Evolutionary conservation across 495 filamentous ascomycete genomes (phyloP).

Genomic region (Xylaria castorea): DNA sequence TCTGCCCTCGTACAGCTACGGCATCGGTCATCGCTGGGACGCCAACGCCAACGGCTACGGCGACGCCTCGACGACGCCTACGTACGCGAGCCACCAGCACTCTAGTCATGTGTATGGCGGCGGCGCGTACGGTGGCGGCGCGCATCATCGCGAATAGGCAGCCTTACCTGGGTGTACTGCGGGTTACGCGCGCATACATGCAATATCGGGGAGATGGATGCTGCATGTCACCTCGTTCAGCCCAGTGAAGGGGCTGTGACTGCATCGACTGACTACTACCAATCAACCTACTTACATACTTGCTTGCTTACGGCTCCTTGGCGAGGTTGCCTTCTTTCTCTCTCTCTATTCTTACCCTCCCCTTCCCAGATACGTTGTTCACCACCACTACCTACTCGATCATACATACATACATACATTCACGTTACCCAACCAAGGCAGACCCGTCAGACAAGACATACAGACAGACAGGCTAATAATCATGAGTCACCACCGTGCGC

Average conservation of each 20-base stretch:
- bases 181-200: not conserved
- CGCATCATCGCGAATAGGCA: slow-evolving; percentile 37
- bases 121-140: slow-evolving; percentile 49
- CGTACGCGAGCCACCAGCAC: slow-evolving; percentile 45
- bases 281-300: not conserved
- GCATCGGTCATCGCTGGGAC: slow-evolving; percentile 37
- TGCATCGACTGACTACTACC: not conserved
- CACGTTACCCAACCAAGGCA: not conserved
- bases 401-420: not conserved
- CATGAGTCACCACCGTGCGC: not conserved
- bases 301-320: not conserved
- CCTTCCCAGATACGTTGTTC: not conserved
- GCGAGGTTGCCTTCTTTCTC: not conserved
- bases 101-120: slow-evolving; percentile 50
- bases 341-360: not conserved
- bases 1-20: slow-evolving; percentile 40
- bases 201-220: no score
- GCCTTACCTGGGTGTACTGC: no score
- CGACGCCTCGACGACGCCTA: slow-evolving; percentile 48
- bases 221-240: not conserved
- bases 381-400: not conserved
- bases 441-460: not conserved
- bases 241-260: not conserved
- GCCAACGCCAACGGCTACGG: slow-evolving; percentile 44
- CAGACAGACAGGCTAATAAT: not conserved